Conservation (phyloP, 148 eudicot species). For the Linanthus parryae region DNA sequence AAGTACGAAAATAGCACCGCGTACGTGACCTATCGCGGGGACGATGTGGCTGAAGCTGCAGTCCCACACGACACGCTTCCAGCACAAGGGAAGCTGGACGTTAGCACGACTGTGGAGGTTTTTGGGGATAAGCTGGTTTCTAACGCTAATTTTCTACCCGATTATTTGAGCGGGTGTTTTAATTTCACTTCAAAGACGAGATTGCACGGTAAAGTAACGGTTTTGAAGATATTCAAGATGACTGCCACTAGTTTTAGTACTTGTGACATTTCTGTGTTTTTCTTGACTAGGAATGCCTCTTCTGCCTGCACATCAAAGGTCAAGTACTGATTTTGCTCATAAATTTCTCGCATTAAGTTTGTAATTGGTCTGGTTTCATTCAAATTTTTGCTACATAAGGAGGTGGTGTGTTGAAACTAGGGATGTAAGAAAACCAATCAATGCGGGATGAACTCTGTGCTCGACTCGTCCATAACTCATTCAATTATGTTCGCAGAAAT, state of each 20-base stretch:
- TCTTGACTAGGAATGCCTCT: slow-evolving; percentile 8
- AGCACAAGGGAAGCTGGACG: slow-evolving; percentile 15
- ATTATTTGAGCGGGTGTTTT: slow-evolving; percentile 6
- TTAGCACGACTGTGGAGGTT: slow-evolving; percentile 14
- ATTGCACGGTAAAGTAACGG: slow-evolving; percentile 26
- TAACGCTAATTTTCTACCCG: slow-evolving; percentile 6
- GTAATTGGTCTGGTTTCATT: no score
- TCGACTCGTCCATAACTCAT: no score
- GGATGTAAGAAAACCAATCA: no score
- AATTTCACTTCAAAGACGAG: slow-evolving; percentile 24
- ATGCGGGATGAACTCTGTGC: no score
- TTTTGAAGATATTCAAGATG: slow-evolving; percentile 20
- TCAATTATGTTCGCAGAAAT: no score
- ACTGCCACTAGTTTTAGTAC: slow-evolving; percentile 20
- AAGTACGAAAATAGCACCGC: slow-evolving; percentile 17
- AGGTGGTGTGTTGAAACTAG: no score
- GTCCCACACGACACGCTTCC: slow-evolving; percentile 20
- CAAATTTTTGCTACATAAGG: no score
- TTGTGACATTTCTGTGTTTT: slow-evolving; percentile 22
- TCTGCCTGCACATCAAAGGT: slow-evolving; percentile 22
- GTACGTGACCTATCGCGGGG: slow-evolving; percentile 19
- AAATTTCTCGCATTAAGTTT: no score
- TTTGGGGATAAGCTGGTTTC: slow-evolving; percentile 10
- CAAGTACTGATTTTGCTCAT: slow-evolving; percentile 15
- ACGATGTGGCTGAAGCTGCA: slow-evolving; percentile 14